Conservation (phyloP, 129 eudicot genomes). For the Erigeron canadensis region DNA sequence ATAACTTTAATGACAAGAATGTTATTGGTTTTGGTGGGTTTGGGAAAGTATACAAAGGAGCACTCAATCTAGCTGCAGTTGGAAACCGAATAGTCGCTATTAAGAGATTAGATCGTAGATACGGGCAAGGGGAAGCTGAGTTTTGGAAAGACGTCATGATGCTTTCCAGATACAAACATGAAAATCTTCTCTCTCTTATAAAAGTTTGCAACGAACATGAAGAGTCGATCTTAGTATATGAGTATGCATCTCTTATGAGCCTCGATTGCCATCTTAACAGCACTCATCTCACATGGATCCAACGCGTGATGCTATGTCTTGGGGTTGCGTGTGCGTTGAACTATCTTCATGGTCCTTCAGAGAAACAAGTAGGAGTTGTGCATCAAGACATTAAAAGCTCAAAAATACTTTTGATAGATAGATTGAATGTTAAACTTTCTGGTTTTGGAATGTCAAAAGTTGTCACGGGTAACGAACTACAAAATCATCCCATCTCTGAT, state of each 20-base stretch:
- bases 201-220: background rate
- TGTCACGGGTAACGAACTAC: background rate
- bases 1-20: background rate
- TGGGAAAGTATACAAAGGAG: slow-evolving; percentile 7
- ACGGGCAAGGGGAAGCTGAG: slow-evolving; percentile 15
- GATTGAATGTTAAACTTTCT: slow-evolving; percentile 18
- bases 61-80: background rate
- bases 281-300: slow-evolving; percentile 15
- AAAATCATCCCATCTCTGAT: too few species aligned
- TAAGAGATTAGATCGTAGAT: slow-evolving; percentile 17
- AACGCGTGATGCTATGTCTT: slow-evolving; percentile 21
- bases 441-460: slow-evolving; percentile 11
- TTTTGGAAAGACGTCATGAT: slow-evolving; percentile 1
- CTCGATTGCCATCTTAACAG: slow-evolving; percentile 1
- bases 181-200: background rate
- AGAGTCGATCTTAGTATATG: slow-evolving; percentile 7
- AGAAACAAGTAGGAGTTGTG: background rate
- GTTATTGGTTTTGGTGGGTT: background rate
- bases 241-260: slow-evolving; percentile 16
- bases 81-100: background rate
- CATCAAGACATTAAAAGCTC: slow-evolving; percentile 14
- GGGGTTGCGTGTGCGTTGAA: background rate
- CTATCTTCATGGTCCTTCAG: slow-evolving; percentile 2
- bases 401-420: slow-evolving; percentile 1
- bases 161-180: slow-evolving; percentile 7